These are phyloP conservation scores for Phytophthora sansomeana DNA, from an alignment of 352 stramenopile species.

Conservation along the genomic window DNA sequence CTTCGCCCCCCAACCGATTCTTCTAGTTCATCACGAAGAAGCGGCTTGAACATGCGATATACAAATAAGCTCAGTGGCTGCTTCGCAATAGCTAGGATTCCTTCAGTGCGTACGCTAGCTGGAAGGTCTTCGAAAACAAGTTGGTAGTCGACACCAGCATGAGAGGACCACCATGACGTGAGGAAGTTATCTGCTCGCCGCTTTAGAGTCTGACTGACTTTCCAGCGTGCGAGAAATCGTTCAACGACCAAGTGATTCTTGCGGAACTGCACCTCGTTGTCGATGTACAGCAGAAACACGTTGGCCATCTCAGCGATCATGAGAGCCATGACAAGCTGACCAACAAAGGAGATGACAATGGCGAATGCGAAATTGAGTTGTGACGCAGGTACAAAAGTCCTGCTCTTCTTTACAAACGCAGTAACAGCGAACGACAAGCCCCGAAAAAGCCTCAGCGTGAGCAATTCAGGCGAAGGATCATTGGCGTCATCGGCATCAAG, in stretches of 20 bases:
- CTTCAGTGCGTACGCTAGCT: constrained; percentile 58
- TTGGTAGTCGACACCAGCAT: constrained; percentile 66
- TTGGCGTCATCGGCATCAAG: constrained; percentile 37
- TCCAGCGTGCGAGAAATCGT: constrained; percentile 50
- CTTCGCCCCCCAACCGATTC: background rate
- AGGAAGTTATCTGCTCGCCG: constrained; percentile 53
- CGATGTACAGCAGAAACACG: constrained; percentile 65
- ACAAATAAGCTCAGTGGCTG: constrained; percentile 57
- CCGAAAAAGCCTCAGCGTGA: constrained; percentile 55
- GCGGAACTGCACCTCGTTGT: constrained; percentile 75
- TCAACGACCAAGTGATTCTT: constrained; percentile 75
- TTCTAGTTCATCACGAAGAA: constrained; percentile 27
- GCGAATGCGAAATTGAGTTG: constrained; percentile 60
- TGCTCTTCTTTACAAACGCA: constrained; percentile 68
- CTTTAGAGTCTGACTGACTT: constrained; percentile 50
- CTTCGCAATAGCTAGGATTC: constrained; percentile 48
- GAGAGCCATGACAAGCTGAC: constrained; percentile 74
- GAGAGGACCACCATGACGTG: constrained; percentile 66
- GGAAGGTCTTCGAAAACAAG: constrained; percentile 62
- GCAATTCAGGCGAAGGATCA: constrained; percentile 36
- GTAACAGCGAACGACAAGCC: constrained; percentile 62
- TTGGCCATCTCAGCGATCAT: constrained; percentile 82
- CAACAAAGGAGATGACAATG: constrained; percentile 59
- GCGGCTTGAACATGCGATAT: constrained; percentile 48
- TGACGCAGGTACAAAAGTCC: constrained; percentile 52